Base-by-base conservation (phyloP, 2,329 filamentous ascomycete genomes). In the Domatiomyces catenatus region DNA sequence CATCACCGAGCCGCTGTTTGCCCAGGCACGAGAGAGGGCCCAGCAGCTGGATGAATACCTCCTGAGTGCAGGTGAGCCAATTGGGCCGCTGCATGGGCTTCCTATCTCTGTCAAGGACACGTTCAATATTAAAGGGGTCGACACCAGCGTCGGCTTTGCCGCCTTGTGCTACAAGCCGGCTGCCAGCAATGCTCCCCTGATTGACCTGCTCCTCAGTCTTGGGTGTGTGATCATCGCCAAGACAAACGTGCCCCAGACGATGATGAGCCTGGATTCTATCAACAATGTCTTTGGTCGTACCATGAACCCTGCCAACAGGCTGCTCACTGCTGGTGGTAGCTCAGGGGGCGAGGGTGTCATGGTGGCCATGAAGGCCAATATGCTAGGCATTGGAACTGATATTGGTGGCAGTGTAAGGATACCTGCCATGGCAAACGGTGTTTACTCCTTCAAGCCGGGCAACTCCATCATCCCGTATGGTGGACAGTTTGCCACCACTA, bases 161-260 rank as follows among this genome's bases (percentile, higher is more conserved):
- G 74, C 75, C 0, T 73, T 82, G 51, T 77, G 81, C 2, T 72
- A 74, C 42, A 70, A 80, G 45, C 79, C 81, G 0, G 78, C 75
- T 12, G 62, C 64, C 28, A 63, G 70, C 54, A 75, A 83, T 61
- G 72, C 77, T 0, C 70, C 73, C 0, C 66, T 84, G 5, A 75
- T 83, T 0, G 69, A 75, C 7, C 66, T 83, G 1, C 64, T 86
- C 3, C 65, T 76, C 22, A 69, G 71, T 17, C 69, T 79, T 0
- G 83, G 83, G 1, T 81, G 81, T 1, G 71, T 86, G 0, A 66
- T 82, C n/a, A 82, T 84, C 56, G 73, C 76, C 56, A 85, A 85
- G 64, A 85, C 82, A 0, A 84, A 84, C 57, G 69, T 85, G 1
- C 81, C 82, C 1, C 75, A 79, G 54, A 75, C 75, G 0, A 63